phyloP scores from a whole-genome alignment of 2,329 filamentous ascomycete species.

The Pyricularia sp. region DNA sequence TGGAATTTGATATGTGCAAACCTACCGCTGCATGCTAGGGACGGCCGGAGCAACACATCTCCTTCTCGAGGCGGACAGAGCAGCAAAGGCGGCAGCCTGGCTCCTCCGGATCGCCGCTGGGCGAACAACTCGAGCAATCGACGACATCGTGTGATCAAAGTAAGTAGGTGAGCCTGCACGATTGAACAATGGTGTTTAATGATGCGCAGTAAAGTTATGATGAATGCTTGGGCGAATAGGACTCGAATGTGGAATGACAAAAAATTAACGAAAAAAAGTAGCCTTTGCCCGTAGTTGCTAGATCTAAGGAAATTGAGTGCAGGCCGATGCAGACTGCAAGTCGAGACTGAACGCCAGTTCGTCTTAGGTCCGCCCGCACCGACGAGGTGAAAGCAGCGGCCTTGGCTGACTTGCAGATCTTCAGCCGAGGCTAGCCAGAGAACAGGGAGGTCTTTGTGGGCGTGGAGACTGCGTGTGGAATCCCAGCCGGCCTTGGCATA shows the following conservation, averaged over 20 bases:
- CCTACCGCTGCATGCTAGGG: constrained; percentile 21
- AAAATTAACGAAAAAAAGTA: not conserved
- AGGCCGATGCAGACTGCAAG: not conserved
- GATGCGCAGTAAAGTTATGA: not conserved
- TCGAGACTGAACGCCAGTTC: not conserved
- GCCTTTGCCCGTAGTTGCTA: not conserved
- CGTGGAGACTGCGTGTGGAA: not conserved
- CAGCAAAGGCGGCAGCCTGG: constrained; percentile 17
- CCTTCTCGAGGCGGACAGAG: constrained; percentile 16
- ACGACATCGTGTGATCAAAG: constrained; percentile 28
- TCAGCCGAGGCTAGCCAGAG: constrained; percentile 21
- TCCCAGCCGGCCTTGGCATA: constrained; percentile 7
- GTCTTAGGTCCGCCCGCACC: not conserved
- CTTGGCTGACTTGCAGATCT: constrained; percentile 1
- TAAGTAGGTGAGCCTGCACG: constrained; percentile 14
- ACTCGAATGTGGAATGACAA: not conserved
- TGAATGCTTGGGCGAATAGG: not conserved
- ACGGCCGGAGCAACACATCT: constrained; percentile 9
- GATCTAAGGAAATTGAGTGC: not conserved
- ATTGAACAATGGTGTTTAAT: constrained; percentile 8
- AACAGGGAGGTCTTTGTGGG: constrained; percentile 1
- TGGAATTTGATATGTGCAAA: not conserved
- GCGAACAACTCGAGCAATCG: constrained; percentile 39
- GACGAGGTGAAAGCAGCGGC: constrained; percentile 6
- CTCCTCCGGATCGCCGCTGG: constrained; percentile 37